phyloP scores from a whole-genome alignment of 1,284 basidiomycete genomes.

The Omphalotus olearius region DNA sequence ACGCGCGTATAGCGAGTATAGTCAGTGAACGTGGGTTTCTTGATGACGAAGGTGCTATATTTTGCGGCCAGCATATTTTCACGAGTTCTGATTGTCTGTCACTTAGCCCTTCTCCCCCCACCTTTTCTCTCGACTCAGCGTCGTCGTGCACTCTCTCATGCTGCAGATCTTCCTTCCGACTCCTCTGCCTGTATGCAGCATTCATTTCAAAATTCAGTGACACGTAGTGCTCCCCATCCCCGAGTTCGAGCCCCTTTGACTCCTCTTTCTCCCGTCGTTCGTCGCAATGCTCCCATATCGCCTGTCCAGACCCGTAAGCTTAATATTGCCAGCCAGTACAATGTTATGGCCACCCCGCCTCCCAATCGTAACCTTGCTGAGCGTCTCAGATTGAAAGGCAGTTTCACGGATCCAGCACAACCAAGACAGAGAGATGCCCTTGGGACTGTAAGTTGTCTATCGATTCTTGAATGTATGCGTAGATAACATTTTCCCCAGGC shows the following conservation, averaged over 20 bases:
- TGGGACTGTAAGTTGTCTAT: slow-evolving; percentile 34
- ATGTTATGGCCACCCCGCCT: slow-evolving; percentile 54
- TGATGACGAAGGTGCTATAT: slow-evolving; percentile 38
- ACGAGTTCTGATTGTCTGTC: not conserved
- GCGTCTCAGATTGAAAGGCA: slow-evolving; percentile 62
- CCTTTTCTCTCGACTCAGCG: slow-evolving; percentile 59
- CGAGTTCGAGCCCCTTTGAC: slow-evolving; percentile 2
- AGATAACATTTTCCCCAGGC: slow-evolving; percentile 23
- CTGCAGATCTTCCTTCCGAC: slow-evolving; percentile 17
- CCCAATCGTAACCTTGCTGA: slow-evolving; percentile 55
- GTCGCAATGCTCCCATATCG: slow-evolving; percentile 14
- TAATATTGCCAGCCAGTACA: slow-evolving; percentile 18
- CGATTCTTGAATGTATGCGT: slow-evolving; percentile 5
- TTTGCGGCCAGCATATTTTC: too few species aligned
- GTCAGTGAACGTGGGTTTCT: slow-evolving; percentile 40
- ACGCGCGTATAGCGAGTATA: slow-evolving; percentile 41
- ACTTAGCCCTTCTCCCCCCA: slow-evolving; percentile 53
- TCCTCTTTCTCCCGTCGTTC: slow-evolving; percentile 16
- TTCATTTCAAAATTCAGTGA: not conserved
- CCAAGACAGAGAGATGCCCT: slow-evolving; percentile 57
- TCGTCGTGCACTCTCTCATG: slow-evolving; percentile 50
- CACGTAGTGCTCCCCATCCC: slow-evolving; percentile 4
- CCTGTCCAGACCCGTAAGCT: slow-evolving; percentile 14
- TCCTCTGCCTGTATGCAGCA: not conserved
- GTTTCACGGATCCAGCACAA: slow-evolving; percentile 68